phyloP scores from a whole-genome alignment of 1,284 basidiomycete species.

The Trametes hirsuta region DNA sequence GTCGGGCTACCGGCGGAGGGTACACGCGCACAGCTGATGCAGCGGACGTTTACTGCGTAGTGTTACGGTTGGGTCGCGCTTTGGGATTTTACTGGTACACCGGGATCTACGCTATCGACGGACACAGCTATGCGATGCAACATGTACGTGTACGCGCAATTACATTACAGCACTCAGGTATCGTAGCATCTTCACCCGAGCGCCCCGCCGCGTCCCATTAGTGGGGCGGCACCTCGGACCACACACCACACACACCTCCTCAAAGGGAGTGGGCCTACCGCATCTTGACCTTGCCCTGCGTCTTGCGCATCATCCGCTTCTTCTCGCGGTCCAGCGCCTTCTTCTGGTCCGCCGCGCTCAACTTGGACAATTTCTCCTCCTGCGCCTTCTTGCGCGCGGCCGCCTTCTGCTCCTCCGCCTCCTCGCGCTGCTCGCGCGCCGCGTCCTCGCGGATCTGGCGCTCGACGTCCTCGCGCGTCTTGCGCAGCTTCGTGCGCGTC shows the following conservation, averaged over 20 bases:
- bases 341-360: conserved; percentile 83
- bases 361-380: conserved; percentile 63
- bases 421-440: conserved; percentile 72
- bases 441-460: conserved; percentile 69
- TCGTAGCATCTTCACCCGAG: neutral
- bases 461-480: conserved; percentile 70
- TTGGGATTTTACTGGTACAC: conserved; percentile 2
- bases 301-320: conserved; percentile 69
- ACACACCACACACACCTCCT: neutral
- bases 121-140: conserved; percentile 26
- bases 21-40: conserved; percentile 13
- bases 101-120: conserved; percentile 18
- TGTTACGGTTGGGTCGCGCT: neutral
- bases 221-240: neutral
- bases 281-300: conserved; percentile 62
- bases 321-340: conserved; percentile 82
- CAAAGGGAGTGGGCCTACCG: conserved; percentile 35
- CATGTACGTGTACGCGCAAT: conserved; percentile 33
- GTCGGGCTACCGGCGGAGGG: conserved; percentile 15
- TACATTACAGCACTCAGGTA: conserved; percentile 24
- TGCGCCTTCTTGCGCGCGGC: conserved; percentile 77
- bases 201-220: neutral
- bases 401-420: conserved; percentile 70
- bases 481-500: conserved; percentile 75
- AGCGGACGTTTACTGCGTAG: conserved; percentile 18